These are phyloP conservation scores for Lentithecium fluviatile DNA, from an alignment of 495 filamentous ascomycete species.

Conservation along the genomic window DNA sequence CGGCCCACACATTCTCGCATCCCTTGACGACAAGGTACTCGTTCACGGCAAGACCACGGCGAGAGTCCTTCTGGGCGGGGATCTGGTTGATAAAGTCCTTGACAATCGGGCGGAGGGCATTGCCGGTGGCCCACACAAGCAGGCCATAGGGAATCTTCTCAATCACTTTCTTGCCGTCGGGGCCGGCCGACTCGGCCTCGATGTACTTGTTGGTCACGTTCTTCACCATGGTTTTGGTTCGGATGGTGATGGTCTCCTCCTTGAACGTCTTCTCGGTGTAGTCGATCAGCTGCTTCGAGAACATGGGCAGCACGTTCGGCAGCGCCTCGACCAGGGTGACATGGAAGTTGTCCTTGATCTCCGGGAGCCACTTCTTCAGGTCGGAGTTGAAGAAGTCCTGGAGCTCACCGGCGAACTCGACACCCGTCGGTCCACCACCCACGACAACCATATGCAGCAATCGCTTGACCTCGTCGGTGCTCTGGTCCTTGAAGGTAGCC, in stretches of 20 bases:
- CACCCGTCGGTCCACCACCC: constrained; percentile 94
- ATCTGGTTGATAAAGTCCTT: constrained; percentile 89
- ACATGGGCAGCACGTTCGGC: constrained; percentile 97
- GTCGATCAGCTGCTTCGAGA: constrained; percentile 98
- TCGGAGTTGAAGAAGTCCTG: constrained; percentile 99
- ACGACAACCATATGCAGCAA: constrained; percentile 99
- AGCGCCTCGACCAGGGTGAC: constrained; percentile 97
- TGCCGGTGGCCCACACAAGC: constrained; percentile 97
- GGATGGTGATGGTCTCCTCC: constrained; percentile 94
- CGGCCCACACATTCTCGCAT: constrained; percentile 91
- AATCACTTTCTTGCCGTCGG: constrained; percentile 79
- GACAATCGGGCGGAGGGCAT: constrained; percentile 83
- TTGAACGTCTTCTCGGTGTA: constrained; percentile 99
- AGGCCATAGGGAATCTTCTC: constrained; percentile 91
- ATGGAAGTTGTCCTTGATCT: constrained; percentile 89
- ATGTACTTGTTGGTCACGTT: constrained; percentile 93
- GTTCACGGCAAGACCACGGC: constrained; percentile 92
- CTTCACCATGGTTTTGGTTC: constrained; percentile 99
- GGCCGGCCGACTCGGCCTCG: constrained; percentile 79
- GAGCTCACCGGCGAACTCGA: constrained; percentile 96
- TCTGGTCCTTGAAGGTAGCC: constrained; percentile 96
- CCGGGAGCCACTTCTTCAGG: constrained; percentile 95
- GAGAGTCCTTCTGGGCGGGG: constrained; percentile 90
- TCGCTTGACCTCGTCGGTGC: constrained; percentile 83
- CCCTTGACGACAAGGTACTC: constrained; percentile 98